phyloP scores from a whole-genome alignment of 2,329 filamentous ascomycete genomes.

The Colletotrichum melonis region DNA sequence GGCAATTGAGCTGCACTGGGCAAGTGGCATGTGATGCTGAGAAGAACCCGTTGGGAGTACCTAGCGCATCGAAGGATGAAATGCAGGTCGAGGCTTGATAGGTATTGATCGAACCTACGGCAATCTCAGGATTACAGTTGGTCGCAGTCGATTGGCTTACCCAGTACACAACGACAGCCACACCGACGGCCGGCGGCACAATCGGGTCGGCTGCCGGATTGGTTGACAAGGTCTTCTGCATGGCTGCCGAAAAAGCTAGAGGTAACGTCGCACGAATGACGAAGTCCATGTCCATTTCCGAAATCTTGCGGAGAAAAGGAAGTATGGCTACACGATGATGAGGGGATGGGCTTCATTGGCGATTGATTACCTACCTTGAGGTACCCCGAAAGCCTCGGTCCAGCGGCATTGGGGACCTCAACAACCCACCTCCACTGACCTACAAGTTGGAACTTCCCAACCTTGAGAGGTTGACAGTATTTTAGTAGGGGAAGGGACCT shows the following conservation, averaged over 20 bases:
- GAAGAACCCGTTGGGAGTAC: background rate
- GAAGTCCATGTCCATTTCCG: background rate
- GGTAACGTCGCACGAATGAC: constrained; percentile 1
- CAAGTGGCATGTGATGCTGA: constrained; percentile 5
- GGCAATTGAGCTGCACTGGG: background rate
- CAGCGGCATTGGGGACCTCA: constrained; percentile 13
- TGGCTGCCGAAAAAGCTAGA: background rate
- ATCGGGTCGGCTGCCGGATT: background rate
- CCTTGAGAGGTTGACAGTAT: background rate
- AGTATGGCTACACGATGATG: background rate
- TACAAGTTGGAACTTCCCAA: background rate
- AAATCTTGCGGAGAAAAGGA: constrained; percentile 3
- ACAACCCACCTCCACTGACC: background rate
- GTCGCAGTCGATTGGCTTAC: background rate
- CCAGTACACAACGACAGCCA: background rate
- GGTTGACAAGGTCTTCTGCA: background rate
- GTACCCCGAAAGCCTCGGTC: constrained; percentile 26
- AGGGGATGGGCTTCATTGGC: constrained; percentile 1
- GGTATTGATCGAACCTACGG: background rate
- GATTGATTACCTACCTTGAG: background rate
- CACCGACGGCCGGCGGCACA: background rate
- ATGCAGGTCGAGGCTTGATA: background rate
- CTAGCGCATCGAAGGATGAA: background rate
- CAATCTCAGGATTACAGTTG: background rate
- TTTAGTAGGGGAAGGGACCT: background rate